These are phyloP conservation scores for Sarocladium strictum DNA, from an alignment of 2,329 filamentous ascomycete genomes.

Conservation along the genomic window DNA sequence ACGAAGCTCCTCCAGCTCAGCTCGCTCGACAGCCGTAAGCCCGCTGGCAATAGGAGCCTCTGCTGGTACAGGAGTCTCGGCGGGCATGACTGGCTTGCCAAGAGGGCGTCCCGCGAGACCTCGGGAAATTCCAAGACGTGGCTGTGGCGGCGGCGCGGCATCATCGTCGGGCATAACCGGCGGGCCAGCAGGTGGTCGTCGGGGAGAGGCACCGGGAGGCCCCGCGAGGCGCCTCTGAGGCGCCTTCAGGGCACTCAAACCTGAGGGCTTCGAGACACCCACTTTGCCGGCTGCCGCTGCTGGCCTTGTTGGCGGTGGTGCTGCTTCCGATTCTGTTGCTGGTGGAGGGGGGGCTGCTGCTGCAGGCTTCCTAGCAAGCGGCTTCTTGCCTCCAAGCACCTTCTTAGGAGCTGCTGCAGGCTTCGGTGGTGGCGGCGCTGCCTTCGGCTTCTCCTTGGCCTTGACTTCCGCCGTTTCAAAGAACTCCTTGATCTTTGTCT, in stretches of 20 bases:
- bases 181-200: slow-evolving; percentile 42
- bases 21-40: slow-evolving; percentile 72
- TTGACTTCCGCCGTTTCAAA: slow-evolving; percentile 56
- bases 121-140: slow-evolving; percentile 62
- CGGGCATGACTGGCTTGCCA: slow-evolving; percentile 60
- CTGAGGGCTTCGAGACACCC: slow-evolving; percentile 47
- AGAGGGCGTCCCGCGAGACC: slow-evolving; percentile 83
- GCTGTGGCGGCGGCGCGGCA: slow-evolving; percentile 52
- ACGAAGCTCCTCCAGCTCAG: slow-evolving; percentile 87
- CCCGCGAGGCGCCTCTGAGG: slow-evolving; percentile 48
- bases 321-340: slow-evolving; percentile 35
- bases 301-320: slow-evolving; percentile 54
- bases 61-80: slow-evolving; percentile 42
- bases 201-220: slow-evolving; percentile 42
- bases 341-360: slow-evolving; percentile 31
- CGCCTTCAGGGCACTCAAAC: slow-evolving; percentile 52
- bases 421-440: slow-evolving; percentile 56
- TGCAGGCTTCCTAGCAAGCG: slow-evolving; percentile 38
- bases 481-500: slow-evolving; percentile 92
- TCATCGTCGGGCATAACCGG: slow-evolving; percentile 50
- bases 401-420: slow-evolving; percentile 41
- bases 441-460: slow-evolving; percentile 69
- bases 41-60: slow-evolving; percentile 58
- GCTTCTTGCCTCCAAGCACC: slow-evolving; percentile 35
- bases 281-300: slow-evolving; percentile 49